These are phyloP conservation scores for Rhynchosporium secalis DNA, from an alignment of 2,329 filamentous ascomycete genomes.

Conservation along the genomic window DNA sequence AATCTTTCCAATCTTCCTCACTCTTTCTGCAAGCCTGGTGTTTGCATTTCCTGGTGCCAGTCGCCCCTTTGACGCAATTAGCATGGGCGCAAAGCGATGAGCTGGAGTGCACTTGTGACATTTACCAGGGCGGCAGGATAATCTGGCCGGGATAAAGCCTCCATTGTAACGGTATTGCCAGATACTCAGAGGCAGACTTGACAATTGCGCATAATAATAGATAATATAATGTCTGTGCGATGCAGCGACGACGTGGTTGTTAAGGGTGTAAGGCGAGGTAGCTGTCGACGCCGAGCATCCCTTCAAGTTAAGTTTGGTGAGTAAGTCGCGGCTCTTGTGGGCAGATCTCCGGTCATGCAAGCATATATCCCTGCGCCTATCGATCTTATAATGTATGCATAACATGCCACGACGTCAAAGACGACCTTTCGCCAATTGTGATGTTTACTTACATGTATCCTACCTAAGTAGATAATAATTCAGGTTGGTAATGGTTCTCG, in stretches of 20 bases:
- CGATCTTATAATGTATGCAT: constrained; percentile 20
- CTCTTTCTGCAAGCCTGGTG: constrained; percentile 77
- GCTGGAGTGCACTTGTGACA: constrained; percentile 33
- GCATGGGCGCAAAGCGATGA: constrained; percentile 29
- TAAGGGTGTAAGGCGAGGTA: constrained; percentile 16
- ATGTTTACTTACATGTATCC: not conserved
- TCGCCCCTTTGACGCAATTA: constrained; percentile 58
- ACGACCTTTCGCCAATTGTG: not conserved
- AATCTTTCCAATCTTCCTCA: constrained; percentile 81
- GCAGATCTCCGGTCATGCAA: constrained; percentile 20
- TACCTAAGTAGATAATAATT: not conserved
- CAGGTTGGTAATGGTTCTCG: not conserved
- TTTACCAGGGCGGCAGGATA: constrained; percentile 94
- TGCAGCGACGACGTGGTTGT: constrained; percentile 19
- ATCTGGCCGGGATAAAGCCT: constrained; percentile 79
- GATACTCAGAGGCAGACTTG: constrained; percentile 32
- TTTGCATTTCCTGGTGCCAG: constrained; percentile 83
- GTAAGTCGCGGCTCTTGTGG: constrained; percentile 21
- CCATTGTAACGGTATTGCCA: constrained; percentile 52
- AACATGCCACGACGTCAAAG: constrained; percentile 17
- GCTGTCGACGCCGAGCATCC: constrained; percentile 19
- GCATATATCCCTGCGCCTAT: constrained; percentile 23
- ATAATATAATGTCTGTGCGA: constrained; percentile 24
- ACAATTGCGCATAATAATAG: constrained; percentile 36
- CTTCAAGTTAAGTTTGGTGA: constrained; percentile 4